Base-by-base conservation (phyloP, 2,329 filamentous ascomycete genomes). In the Trichophyton mentagrophytes region DNA sequence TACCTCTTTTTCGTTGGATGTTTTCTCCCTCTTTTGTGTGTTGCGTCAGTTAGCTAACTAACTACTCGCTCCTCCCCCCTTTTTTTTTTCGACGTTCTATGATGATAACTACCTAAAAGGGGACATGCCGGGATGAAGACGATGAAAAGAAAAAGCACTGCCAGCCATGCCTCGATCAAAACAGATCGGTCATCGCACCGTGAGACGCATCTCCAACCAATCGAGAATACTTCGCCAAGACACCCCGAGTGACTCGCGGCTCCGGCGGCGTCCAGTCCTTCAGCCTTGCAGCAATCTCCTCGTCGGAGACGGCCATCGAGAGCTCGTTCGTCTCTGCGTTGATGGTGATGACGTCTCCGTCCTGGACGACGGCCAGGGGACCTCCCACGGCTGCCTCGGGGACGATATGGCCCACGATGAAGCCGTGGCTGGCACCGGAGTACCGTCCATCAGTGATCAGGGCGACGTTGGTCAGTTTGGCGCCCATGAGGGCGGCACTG, bases 381-480 rank as follows among this genome's bases (percentile, higher is more conserved):
- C 90, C 90, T 57, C 90, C 90, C 65, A 88, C 88, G 70, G 89
- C 86, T 7, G 90, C 90, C 76, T 95, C 90, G 27, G 90, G 90
- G 46, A 91, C 89, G 64, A 95, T 87, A 74, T 96, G 91, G 0
- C 92, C 92, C 15, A 97, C 89, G 69, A 96, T 93, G 73, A 96
- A 96, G 0, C 90, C 90, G 72, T 96, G 91, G 60, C 83, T 88
- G 1, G 90, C 90, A 61, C 90, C 90, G 7, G 72, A 74, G 70
- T 75, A 75, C 57, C 73, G 71, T 25, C 92, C 92, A 71, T 97
- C 92, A 0, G 92, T 97, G 57, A 97, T 89, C 13, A 97, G 81
- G 0, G 92, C 91, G 7, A 96, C 83, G 68, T 96, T 95, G 59
- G 80, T 89, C 59, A 97, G 78, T 11, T 88, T 88, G 0, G 92